These are phyloP conservation scores for Ceriops decandra DNA, from an alignment of 345 rosid genomes.

Conservation along the genomic window DNA sequence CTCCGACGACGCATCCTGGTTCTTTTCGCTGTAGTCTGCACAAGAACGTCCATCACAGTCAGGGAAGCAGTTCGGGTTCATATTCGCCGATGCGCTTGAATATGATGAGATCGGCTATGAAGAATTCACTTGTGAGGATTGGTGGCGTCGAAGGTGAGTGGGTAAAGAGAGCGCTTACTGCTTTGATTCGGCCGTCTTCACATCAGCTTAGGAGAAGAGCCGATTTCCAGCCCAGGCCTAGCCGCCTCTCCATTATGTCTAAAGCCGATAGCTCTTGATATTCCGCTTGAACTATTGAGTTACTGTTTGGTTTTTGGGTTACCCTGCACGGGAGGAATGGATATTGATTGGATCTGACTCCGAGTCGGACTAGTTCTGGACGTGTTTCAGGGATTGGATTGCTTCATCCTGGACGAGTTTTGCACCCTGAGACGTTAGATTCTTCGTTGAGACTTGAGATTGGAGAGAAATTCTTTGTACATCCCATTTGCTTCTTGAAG, in stretches of 20 bases:
- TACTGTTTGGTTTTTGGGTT: slow-evolving; percentile 11
- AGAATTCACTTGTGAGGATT: slow-evolving; percentile 76
- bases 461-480: slow-evolving; percentile 42
- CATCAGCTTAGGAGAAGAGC: slow-evolving; percentile 71
- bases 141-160: slow-evolving; percentile 97
- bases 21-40: slow-evolving; percentile 81
- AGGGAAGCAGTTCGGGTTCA: slow-evolving; percentile 23
- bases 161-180: slow-evolving; percentile 78
- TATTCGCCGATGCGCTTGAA: slow-evolving; percentile 55
- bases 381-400: neutral
- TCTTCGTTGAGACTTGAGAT: slow-evolving; percentile 32
- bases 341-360: neutral
- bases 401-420: slow-evolving; percentile 28
- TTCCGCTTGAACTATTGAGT: neutral
- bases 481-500: slow-evolving; percentile 44
- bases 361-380: neutral
- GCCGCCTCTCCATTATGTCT: slow-evolving; percentile 72
- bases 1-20: slow-evolving; percentile 83
- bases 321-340: neutral
- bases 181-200: slow-evolving; percentile 80
- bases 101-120: slow-evolving; percentile 88
- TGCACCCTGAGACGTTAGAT: slow-evolving; percentile 8
- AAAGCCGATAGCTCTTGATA: slow-evolving; percentile 38
- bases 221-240: slow-evolving; percentile 59
- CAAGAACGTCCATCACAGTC: slow-evolving; percentile 38